Evolutionary conservation across 805 yeast species (phyloP).

Genomic region (Metschnikowia sp.): DNA sequence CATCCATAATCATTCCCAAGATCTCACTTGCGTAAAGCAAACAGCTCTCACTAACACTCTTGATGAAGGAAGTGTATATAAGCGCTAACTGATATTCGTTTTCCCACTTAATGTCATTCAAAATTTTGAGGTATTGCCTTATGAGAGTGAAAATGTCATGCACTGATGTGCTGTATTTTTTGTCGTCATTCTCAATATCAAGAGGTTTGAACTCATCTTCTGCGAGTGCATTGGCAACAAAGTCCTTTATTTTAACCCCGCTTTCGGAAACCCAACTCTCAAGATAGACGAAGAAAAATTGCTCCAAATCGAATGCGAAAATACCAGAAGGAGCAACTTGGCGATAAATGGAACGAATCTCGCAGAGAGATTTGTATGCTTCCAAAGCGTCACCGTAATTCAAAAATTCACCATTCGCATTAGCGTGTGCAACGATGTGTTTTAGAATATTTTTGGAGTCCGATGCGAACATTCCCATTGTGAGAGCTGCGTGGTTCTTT

Average conservation of each 20-base stretch:
- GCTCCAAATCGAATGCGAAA: constrained; percentile 56
- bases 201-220: constrained; percentile 57
- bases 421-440: constrained; percentile 44
- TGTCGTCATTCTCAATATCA: constrained; percentile 38
- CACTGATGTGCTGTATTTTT: constrained; percentile 57
- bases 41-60: constrained; percentile 60
- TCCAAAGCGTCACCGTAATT: constrained; percentile 56
- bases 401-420: constrained; percentile 29
- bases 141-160: constrained; percentile 64
- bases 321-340: constrained; percentile 43
- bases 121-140: constrained; percentile 52
- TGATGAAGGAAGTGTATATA: constrained; percentile 57
- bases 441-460: constrained; percentile 51
- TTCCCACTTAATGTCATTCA: constrained; percentile 63
- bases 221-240: constrained; percentile 53
- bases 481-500: constrained; percentile 43
- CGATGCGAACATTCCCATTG: constrained; percentile 51
- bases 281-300: constrained; percentile 43
- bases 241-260: constrained; percentile 41
- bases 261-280: constrained; percentile 44
- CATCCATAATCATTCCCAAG: constrained; percentile 38
- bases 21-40: constrained; percentile 45
- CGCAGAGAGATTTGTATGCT: constrained; percentile 50
- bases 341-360: constrained; percentile 47
- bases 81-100: constrained; percentile 60